Evolutionary conservation across 1,284 basidiomycete genomes (phyloP), one percentile per base, ranked within the genome.

Genomic region (Fomitopsis schrenkii): DNA sequence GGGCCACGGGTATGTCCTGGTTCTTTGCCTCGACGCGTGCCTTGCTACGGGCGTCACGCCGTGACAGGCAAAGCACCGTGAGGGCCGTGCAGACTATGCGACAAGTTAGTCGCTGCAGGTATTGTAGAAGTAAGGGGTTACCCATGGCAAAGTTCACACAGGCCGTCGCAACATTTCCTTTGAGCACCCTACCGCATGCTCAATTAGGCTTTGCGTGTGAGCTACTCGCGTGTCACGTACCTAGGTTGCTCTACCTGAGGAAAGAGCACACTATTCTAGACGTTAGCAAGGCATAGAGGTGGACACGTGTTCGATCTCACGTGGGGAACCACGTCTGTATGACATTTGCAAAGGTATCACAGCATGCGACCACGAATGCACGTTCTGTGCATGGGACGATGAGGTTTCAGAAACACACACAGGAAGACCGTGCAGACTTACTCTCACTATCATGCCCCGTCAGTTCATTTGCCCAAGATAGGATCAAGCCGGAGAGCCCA

Each of bases 381-480:
- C 77, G 74, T 65, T 77, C 77, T 77, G 55, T n/a, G 30, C 22
- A 38, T 12, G 30, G 22, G 10, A 19, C 14, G 10, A 14, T 42
- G 15, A 15, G 36, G 17, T 26, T 19, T 19, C 14, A 7, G 17
- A 50, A 26, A 17, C 30, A 10, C 26, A 26, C 26, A 8, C n/a
- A 42, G n/a, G 19, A 40, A 12, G 38, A 10, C 9, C 22, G 22
- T 40, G 38, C 5, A 3, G 12, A 61, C 75, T 52, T 58, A 74
- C 76, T 77, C 59, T 78, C 77, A 66, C 70, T 78, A 64, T 78
- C 76, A 44, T 72, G 55, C 2, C 76, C 72, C 2, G 69, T 78
- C 28, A 79, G 64, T 65, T 79, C 77, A 55, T 78, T 78, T n/a
- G 75, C 76, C 77, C 77, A 79, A 2, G 76, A 71, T 19, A 78